phyloP scores from a whole-genome alignment of 2,329 filamentous ascomycete genomes.

The Penicillium digitatum region DNA sequence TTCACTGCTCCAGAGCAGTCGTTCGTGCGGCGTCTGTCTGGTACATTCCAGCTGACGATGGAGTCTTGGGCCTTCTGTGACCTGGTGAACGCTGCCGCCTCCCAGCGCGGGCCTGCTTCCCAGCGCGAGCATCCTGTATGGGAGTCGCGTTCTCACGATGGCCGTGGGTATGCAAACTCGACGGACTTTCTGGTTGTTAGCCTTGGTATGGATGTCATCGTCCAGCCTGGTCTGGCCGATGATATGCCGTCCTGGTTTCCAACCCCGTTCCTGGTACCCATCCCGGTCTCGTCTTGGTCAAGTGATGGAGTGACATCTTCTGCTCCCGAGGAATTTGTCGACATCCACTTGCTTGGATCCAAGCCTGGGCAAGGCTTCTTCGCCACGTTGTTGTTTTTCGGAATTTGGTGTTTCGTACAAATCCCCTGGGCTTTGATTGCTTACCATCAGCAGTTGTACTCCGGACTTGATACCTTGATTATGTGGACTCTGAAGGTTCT shows the following conservation, averaged over 20 bases:
- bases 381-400: background rate
- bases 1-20: slow-evolving; percentile 18
- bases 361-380: background rate
- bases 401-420: background rate
- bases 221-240: background rate
- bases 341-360: background rate
- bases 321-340: background rate
- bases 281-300: background rate
- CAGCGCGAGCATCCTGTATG: background rate
- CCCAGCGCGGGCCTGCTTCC: background rate
- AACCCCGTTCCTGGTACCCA: background rate
- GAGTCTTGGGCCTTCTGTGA: slow-evolving; percentile 16
- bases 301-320: background rate
- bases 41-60: slow-evolving; percentile 13
- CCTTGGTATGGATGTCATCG: background rate
- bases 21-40: slow-evolving; percentile 16
- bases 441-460: background rate
- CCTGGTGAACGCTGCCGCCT: slow-evolving; percentile 6
- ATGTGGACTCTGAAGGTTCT: background rate
- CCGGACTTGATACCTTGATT: background rate
- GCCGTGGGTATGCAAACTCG: background rate
- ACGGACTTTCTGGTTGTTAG: background rate
- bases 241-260: background rate
- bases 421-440: background rate
- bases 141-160: background rate